Evolutionary conservation across 2,329 filamentous ascomycete genomes (phyloP), one percentile per base, ranked within the genome.

Genomic region (Cordyceps tenuipes): DNA sequence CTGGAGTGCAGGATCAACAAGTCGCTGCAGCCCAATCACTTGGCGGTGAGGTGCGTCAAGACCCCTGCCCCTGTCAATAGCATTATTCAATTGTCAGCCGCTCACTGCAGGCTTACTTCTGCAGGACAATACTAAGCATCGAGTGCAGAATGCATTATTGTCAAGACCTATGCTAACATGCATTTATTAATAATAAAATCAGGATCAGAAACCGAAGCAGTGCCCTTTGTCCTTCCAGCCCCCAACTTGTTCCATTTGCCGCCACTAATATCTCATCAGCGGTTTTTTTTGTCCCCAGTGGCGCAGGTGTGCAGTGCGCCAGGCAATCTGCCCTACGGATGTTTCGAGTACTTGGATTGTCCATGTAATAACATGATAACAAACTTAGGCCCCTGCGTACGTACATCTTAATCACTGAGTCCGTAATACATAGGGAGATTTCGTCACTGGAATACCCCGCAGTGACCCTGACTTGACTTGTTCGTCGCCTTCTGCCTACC

Each of bases 41-140:
- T 46, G 56, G 56, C 47, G 56, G 56, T 44, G 56, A 51, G 47
- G 23, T 44, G 23, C 39, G 26, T 19, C 10, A 15, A 51, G 36
- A 51, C 56, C 46, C 36, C 44, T 47, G 47, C 29, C 53, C 10
- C n/a, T 41, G 46, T 58, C n/a, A 51, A 51, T 51, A 58, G 47
- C 23, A 13, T 23, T 17, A 34, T 31, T 43, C 36, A 34, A 50
- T 44, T 58, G 56, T 23, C 10, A 26, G 36, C 46, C 6, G 36
- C 34, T 58, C 47, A 51, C 47, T 10, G 3, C 17, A 41, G 9
- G 34, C 46, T 57, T 46, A 50, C 46, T 31, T 5, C 23, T 17
- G 12, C 19, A 21, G 12, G 21, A 47, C 41, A 47, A 57, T 39
- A 49, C 31, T 17, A 39, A 39, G 31, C 19, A 44, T 29, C 10